Conservation (phyloP, 2,329 filamentous ascomycete species). For the Cryphonectria radicalis region DNA sequence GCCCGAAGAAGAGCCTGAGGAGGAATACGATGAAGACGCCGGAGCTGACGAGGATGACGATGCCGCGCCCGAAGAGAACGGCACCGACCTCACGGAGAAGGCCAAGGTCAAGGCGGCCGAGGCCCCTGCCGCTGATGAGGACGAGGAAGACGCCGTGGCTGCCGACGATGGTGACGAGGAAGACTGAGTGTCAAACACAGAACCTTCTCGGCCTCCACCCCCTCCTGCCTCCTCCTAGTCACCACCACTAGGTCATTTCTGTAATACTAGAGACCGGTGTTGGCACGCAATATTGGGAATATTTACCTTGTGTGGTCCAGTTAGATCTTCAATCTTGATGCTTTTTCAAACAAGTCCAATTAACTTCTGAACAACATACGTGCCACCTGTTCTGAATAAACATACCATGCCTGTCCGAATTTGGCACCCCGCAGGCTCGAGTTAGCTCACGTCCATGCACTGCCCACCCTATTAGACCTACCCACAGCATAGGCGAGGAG, state of each 20-base stretch:
- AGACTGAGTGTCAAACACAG: conserved; percentile 22
- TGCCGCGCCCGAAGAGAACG: conserved; percentile 14
- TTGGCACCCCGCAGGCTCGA: background rate
- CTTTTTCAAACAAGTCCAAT: background rate
- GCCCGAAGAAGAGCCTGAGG: conserved; percentile 31
- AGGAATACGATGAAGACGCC: conserved; percentile 33
- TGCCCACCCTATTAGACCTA: background rate
- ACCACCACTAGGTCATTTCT: background rate
- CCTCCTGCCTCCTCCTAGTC: background rate
- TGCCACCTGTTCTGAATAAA: background rate
- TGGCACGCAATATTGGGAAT: background rate
- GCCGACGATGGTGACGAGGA: conserved; percentile 40
- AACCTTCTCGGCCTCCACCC: conserved; percentile 2
- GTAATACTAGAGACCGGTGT: conserved; percentile 10
- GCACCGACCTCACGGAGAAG: conserved; percentile 32
- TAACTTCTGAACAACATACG: background rate
- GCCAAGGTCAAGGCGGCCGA: conserved; percentile 28
- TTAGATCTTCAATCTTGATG: background rate
- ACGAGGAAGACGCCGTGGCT: conserved; percentile 39
- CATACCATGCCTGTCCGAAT: background rate
- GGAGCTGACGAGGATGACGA: conserved; percentile 33
- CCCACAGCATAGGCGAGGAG: background rate
- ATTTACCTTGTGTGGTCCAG: conserved; percentile 7
- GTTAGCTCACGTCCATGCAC: background rate
- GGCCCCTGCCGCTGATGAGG: conserved; percentile 39